These are phyloP conservation scores for Elsinoe arachidis DNA, from an alignment of 2,329 filamentous ascomycete species.

Conservation along the genomic window DNA sequence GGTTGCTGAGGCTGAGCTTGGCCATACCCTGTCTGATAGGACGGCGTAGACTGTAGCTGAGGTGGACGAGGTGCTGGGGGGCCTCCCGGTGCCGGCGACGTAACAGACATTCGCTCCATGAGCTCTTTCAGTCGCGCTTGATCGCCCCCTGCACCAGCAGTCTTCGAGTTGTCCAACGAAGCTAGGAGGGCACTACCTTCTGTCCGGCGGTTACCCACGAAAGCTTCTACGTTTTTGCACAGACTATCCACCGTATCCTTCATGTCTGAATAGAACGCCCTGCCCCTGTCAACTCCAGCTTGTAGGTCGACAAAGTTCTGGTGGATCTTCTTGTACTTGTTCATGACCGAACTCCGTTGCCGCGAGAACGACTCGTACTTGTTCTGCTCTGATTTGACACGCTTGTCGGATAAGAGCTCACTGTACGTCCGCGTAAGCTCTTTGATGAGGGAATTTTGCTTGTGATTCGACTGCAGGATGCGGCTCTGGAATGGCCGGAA, in stretches of 20 bases:
- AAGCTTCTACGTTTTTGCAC: constrained; percentile 91
- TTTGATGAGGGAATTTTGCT: constrained; percentile 89
- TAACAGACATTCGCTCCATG: constrained; percentile 94
- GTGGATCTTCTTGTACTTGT: constrained; percentile 82
- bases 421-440: constrained; percentile 85
- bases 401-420: constrained; percentile 81
- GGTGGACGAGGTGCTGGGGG: constrained; percentile 31
- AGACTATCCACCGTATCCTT: constrained; percentile 85
- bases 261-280: constrained; percentile 94
- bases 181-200: constrained; percentile 85
- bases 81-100: constrained; percentile 31
- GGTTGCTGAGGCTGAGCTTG: constrained; percentile 43
- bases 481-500: constrained; percentile 89
- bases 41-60: constrained; percentile 35
- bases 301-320: constrained; percentile 87
- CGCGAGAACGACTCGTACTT: constrained; percentile 86
- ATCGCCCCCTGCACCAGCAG: constrained; percentile 54
- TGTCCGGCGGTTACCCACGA: constrained; percentile 86
- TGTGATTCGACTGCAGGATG: constrained; percentile 86
- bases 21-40: constrained; percentile 33
- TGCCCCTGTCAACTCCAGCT: constrained; percentile 76
- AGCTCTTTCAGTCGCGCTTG: constrained; percentile 75
- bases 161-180: constrained; percentile 73
- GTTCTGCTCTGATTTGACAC: constrained; percentile 85
- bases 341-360: constrained; percentile 71